These are phyloP conservation scores for Serendipita sp. DNA, from an alignment of 768 basidiomycete species.

Conservation along the genomic window DNA sequence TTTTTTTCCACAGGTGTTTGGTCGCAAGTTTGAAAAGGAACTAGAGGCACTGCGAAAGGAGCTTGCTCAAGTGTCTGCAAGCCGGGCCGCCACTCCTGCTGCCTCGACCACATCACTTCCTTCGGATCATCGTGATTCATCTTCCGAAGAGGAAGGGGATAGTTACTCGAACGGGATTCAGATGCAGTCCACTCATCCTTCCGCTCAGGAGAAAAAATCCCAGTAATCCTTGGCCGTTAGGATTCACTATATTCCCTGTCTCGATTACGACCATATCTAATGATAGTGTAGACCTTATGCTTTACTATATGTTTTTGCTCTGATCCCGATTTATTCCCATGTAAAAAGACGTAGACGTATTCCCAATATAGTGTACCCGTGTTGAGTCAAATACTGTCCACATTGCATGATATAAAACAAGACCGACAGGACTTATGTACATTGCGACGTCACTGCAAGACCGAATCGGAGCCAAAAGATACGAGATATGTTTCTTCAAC, in stretches of 20 bases:
- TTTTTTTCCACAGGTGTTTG: conserved; percentile 42
- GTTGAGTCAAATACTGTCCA: too few relatives aligned
- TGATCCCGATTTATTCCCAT: too few relatives aligned
- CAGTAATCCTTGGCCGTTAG: not conserved
- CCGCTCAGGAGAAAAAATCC: not conserved
- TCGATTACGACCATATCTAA: too few relatives aligned
- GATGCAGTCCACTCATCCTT: not conserved
- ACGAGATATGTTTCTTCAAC: conserved; percentile 11
- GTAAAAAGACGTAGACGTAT: too few relatives aligned
- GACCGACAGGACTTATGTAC: too few relatives aligned
- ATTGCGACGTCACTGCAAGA: too few relatives aligned
- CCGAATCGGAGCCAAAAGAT: not conserved
- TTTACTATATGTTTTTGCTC: too few relatives aligned
- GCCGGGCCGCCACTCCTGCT: not conserved
- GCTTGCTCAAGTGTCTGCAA: conserved; percentile 38
- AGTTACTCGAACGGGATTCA: not conserved
- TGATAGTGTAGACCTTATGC: too few relatives aligned
- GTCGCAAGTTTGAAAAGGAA: conserved; percentile 93
- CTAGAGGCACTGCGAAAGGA: conserved; percentile 82
- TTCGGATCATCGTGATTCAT: not conserved
- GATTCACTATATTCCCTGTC: too few relatives aligned
- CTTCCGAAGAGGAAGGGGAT: not conserved
- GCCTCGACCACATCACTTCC: not conserved
- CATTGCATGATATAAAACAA: too few relatives aligned
- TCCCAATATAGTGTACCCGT: too few relatives aligned